These are phyloP conservation scores for Neonectria ditissima DNA, from an alignment of 2,329 filamentous ascomycete genomes.

Conservation along the genomic window DNA sequence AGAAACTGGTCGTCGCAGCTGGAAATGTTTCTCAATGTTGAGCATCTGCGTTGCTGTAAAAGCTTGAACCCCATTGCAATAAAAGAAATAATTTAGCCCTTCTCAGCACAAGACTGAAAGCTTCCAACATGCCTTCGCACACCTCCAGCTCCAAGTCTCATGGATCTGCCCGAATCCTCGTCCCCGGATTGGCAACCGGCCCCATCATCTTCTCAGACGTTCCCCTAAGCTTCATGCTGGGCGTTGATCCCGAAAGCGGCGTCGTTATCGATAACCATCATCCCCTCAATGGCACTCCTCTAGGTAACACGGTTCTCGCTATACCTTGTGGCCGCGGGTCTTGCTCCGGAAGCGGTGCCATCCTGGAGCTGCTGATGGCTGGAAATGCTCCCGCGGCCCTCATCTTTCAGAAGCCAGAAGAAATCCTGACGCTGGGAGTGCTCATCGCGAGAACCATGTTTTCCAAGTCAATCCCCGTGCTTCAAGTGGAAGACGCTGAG, in stretches of 20 bases:
- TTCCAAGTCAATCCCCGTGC: conserved; percentile 53
- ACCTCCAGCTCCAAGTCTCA: neutral
- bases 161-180: neutral
- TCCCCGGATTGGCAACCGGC: conserved; percentile 26
- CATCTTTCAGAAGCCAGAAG: conserved; percentile 55
- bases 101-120: no score
- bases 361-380: conserved; percentile 59
- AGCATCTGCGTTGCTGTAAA: no score
- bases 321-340: conserved; percentile 61
- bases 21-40: no score
- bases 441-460: conserved; percentile 58
- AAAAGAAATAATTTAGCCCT: no score
- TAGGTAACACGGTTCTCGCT: conserved; percentile 53
- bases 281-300: conserved; percentile 49
- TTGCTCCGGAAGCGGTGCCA: conserved; percentile 57
- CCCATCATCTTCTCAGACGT: conserved; percentile 44
- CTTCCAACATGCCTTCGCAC: neutral
- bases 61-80: no score
- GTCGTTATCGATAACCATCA: conserved; percentile 58
- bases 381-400: conserved; percentile 53
- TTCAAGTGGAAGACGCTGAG: conserved; percentile 44
- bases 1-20: neutral
- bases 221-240: conserved; percentile 60
- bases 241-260: conserved; percentile 55
- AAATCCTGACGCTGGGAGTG: conserved; percentile 59